Conservation (phyloP, 257 asterid genomes). For the Rauvolfia tetraphylla region DNA sequence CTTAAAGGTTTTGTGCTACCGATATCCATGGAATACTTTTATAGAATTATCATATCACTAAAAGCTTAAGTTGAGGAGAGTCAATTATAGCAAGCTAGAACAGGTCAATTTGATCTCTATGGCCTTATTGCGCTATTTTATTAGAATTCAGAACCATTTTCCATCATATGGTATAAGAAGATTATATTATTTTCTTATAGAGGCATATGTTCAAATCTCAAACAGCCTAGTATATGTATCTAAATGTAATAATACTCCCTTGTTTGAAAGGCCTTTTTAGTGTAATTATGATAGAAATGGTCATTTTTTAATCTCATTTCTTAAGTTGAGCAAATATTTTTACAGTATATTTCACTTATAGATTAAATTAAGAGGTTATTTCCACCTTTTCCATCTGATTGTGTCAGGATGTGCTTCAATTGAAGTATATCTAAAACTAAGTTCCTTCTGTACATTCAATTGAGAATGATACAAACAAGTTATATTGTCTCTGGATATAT, state of each 20-base stretch:
- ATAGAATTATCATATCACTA: neutral
- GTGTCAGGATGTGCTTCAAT: too few species aligned
- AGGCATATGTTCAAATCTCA: neutral
- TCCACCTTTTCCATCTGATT: too few species aligned
- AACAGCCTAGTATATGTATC: neutral
- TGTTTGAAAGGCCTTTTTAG: neutral
- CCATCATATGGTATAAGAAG: neutral
- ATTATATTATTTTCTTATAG: neutral
- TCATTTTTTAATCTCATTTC: neutral
- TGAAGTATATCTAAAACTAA: too few species aligned
- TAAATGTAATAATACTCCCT: too few species aligned
- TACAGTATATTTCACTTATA: neutral
- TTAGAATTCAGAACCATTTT: neutral
- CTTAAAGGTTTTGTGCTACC: neutral
- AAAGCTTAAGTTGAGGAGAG: neutral
- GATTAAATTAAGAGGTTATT: too few species aligned
- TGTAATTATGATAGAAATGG: too few species aligned
- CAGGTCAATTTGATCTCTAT: neutral
- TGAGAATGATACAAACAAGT: too few species aligned
- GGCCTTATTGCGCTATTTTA: neutral
- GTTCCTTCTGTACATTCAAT: too few species aligned
- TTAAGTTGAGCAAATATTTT: neutral
- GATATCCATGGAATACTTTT: neutral
- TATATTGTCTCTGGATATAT: too few species aligned
- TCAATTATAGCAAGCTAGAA: neutral